Evolutionary conservation across 2,329 filamentous ascomycete species (phyloP), one percentile per base, ranked within the genome.

Genomic region (Calonectria fujianensis): DNA sequence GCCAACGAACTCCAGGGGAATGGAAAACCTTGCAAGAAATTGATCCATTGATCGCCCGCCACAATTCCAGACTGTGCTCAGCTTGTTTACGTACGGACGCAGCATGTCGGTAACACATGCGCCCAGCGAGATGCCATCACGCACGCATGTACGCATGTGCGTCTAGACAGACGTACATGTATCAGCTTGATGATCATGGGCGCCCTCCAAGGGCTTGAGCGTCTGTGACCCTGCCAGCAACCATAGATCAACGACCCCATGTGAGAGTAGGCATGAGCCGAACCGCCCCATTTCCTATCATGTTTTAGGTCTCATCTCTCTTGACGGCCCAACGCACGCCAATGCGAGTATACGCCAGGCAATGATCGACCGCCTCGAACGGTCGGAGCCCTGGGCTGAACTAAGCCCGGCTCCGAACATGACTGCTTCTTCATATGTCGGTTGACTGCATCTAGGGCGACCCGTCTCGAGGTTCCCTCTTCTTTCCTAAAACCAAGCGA

Each of bases 1-100:
- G 48, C 48, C 61, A 59, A 51, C 69, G 57, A 80, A 80, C 78
- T 79, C 77, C 78, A 80, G 78, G 74, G 78, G 80, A 77, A 76
- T 65, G 41, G 64, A 37, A 50, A 35, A 70, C 65, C 72, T 71
- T 75, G 69, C 76, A 63, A 72, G 48, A 73, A 61, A 63, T 75
- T 50, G 76, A 72, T 72, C 63, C 77, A 75, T 65, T 78, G 73
- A 77, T 77, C 70, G 70, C 67, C 76, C 74, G 74, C 78, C 77
- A 80, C 77, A 80, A 77, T 80, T 80, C 77, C 78, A 67, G 41
- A 24, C 57, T 39, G 14, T 63, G 24, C 41, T 35, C 54, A 20
- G 27, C 45, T 24, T 48, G 57, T 70, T 70, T 54, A 64, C 45
- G 45, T 52, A 70, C 57, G 32, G 27, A 35, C 48, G 50, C 37